Percentiles rank a stretch among this genome's conserved stretches.
phyloP scores from a whole-genome alignment of 257 asterid species.

The Solanum ossicruentum region DNA sequence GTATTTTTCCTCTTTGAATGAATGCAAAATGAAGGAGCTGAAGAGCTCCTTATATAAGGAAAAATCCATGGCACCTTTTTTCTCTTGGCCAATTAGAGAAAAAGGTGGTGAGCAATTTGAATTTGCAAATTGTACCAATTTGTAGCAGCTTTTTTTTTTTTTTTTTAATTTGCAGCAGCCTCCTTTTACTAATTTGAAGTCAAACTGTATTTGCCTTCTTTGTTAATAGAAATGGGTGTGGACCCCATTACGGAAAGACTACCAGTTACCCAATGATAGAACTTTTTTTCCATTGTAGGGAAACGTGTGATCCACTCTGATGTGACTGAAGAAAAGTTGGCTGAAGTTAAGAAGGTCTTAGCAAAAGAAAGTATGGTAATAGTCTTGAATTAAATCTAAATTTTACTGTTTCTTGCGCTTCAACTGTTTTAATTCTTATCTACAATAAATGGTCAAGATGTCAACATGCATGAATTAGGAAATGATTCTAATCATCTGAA shows the following conservation, averaged over 20 bases:
- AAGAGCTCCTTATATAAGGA: too few relatives aligned
- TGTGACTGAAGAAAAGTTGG: slow-evolving; percentile 49
- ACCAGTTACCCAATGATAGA: neutral
- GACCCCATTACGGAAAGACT: neutral
- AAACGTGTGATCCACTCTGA: slow-evolving; percentile 91
- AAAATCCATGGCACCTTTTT: too few relatives aligned
- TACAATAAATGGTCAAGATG: neutral
- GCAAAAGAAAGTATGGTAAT: slow-evolving; percentile 46
- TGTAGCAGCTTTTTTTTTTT: too few relatives aligned
- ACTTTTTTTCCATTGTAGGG: slow-evolving; percentile 31
- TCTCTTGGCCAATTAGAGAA: too few relatives aligned
- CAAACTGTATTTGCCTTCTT: too few relatives aligned
- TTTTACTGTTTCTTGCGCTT: neutral
- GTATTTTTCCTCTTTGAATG: too few relatives aligned
- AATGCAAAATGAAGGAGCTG: too few relatives aligned
- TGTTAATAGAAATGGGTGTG: too few relatives aligned
- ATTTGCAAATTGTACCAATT: too few relatives aligned
- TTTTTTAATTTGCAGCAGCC: too few relatives aligned
- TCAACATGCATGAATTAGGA: slow-evolving; percentile 20
- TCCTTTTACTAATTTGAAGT: too few relatives aligned
- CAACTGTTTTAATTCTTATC: neutral
- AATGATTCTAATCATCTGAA: slow-evolving; percentile 14
- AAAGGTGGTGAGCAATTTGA: too few relatives aligned
- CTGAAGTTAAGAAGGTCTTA: slow-evolving; percentile 56
- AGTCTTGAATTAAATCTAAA: neutral